Evolutionary conservation across 2,329 filamentous ascomycete species (phyloP).

Genomic region (Colletotrichum magnum): DNA sequence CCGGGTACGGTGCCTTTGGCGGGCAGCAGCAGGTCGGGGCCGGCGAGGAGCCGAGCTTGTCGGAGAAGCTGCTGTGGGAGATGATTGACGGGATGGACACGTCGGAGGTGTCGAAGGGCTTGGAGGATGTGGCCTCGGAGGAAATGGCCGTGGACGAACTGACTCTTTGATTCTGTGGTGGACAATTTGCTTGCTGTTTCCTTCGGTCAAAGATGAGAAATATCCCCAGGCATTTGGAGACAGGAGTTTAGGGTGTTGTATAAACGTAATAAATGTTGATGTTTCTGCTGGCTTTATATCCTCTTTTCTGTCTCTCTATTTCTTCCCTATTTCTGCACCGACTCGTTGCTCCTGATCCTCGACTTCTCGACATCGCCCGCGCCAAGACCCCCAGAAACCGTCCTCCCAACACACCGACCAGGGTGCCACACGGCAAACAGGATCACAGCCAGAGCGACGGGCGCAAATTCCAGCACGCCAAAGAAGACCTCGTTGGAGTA

Average conservation of each 20-base stretch:
- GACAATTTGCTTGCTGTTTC: no score
- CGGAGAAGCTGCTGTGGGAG: conserved; percentile 29
- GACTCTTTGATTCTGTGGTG: no score
- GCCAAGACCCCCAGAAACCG: not conserved
- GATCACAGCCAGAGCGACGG: conserved; percentile 64
- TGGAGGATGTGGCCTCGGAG: no score
- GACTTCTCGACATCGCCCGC: conserved; percentile 13
- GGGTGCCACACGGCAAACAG: conserved; percentile 62
- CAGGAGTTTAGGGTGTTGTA: not conserved
- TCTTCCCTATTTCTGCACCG: not conserved
- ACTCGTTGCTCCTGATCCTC: conserved; percentile 9
- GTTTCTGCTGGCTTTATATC: no score
- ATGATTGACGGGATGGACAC: not conserved
- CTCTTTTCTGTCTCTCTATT: not conserved
- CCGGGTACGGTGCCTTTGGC: conserved; percentile 27
- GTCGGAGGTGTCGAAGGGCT: no score
- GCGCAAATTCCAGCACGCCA: conserved; percentile 67
- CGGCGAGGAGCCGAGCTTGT: not conserved
- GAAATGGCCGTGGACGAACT: no score
- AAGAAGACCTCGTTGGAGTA: conserved; percentile 67
- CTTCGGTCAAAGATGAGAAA: no score
- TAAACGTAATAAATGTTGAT: no score
- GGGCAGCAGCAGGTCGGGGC: not conserved
- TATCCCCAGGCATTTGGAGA: not conserved
- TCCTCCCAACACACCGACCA: conserved; percentile 50